Conservation (phyloP, 805 yeast genomes). For the Zygosaccharomyces rouxii region DNA sequence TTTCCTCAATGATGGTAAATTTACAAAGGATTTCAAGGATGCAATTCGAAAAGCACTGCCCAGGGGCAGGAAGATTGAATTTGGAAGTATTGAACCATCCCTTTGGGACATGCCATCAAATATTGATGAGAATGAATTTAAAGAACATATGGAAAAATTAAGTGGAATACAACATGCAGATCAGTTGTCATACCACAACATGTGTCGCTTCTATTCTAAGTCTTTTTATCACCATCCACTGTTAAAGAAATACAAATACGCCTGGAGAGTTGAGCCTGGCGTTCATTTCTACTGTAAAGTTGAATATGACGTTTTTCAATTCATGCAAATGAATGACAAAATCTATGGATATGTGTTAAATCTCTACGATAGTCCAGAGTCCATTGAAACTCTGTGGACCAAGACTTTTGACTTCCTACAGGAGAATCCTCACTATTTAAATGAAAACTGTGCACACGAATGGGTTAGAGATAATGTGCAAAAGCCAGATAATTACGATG, state of each 20-base stretch:
- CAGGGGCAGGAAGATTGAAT: slow-evolving; percentile 41
- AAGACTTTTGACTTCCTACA: slow-evolving; percentile 57
- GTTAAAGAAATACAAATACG: slow-evolving; percentile 57
- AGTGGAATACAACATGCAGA: slow-evolving; percentile 58
- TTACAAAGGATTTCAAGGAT: slow-evolving; percentile 52
- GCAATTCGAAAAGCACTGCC: slow-evolving; percentile 39
- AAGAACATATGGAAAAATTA: slow-evolving; percentile 40
- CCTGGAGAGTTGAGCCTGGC: slow-evolving; percentile 79
- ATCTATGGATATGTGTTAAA: slow-evolving; percentile 70
- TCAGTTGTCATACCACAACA: slow-evolving; percentile 64
- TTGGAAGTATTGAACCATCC: slow-evolving; percentile 41
- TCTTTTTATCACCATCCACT: slow-evolving; percentile 60
- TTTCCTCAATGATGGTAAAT: slow-evolving; percentile 67
- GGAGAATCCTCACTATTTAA: slow-evolving; percentile 51
- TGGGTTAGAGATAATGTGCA: slow-evolving; percentile 59
- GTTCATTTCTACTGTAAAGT: slow-evolving; percentile 64
- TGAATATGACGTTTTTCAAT: slow-evolving; percentile 73
- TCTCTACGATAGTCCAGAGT: slow-evolving; percentile 64
- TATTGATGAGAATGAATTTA: slow-evolving; percentile 47
- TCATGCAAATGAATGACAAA: slow-evolving; percentile 62
- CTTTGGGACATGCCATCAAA: slow-evolving; percentile 59
- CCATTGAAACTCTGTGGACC: slow-evolving; percentile 64
- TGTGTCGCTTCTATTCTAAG: slow-evolving; percentile 77
- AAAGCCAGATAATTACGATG: slow-evolving; percentile 44
- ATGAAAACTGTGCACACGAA: slow-evolving; percentile 55